A percentile compares a stretch with the other conserved stretches of the same genome.
Conservation (phyloP, 306 rosid genomes). For the Cyclanthera cordifolia region DNA sequence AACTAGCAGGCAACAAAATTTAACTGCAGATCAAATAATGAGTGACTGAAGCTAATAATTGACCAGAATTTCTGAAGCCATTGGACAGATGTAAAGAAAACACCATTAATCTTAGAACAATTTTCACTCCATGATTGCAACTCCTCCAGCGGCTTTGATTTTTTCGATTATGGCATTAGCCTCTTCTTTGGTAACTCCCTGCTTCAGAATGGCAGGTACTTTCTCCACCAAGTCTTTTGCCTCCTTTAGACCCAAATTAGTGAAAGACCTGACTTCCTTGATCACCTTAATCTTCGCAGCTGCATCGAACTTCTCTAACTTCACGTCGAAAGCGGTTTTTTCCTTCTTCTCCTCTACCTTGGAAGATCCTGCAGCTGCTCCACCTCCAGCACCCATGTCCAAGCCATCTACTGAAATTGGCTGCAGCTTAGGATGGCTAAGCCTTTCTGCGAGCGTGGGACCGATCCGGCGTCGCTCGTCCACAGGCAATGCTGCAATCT, state of each 20-base stretch:
- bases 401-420: constrained; percentile 10
- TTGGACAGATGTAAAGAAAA: not conserved
- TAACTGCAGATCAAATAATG: not conserved
- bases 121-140: constrained; percentile 17
- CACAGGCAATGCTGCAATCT: constrained; percentile 6
- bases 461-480: constrained; percentile 11
- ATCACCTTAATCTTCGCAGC: constrained; percentile 18
- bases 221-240: constrained; percentile 17
- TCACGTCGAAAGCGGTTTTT: constrained; percentile 17
- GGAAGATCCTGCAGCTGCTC: constrained; percentile 12
- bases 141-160: constrained; percentile 20
- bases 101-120: not conserved
- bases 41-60: not conserved
- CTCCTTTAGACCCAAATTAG: constrained; percentile 17
- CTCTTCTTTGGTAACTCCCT: constrained; percentile 16
- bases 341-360: constrained; percentile 17
- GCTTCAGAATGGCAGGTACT: constrained; percentile 16
- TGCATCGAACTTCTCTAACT: constrained; percentile 16
- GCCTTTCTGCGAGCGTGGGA: constrained; percentile 7
- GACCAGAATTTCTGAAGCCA: not conserved
- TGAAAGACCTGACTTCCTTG: constrained; percentile 16
- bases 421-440: constrained; percentile 15
- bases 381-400: constrained; percentile 13
- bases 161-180: constrained; percentile 11
- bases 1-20: not conserved